Evolutionary conservation across 2,329 filamentous ascomycete genomes (phyloP).

Genomic region (Sordariomycetes sp.): DNA sequence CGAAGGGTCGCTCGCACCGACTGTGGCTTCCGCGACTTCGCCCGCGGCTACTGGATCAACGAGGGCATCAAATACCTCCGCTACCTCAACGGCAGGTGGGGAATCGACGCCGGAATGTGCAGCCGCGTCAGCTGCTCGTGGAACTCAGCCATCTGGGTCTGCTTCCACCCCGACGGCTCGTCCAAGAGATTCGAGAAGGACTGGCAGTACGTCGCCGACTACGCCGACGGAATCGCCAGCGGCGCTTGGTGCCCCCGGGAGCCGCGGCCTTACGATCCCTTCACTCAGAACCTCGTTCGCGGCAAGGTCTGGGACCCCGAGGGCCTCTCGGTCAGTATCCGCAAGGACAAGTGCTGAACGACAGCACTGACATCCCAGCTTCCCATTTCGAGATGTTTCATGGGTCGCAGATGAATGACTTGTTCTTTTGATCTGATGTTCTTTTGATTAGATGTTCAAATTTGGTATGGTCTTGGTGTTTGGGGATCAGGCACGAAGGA

Average conservation of each 20-base stretch:
- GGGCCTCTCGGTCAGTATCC: not conserved
- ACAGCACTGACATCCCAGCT: not conserved
- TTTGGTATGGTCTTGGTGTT: no score
- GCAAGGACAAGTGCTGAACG: not conserved
- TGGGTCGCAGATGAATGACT: not conserved
- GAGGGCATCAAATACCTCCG: not conserved
- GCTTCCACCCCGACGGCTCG: not conserved
- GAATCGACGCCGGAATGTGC: not conserved
- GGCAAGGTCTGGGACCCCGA: conserved; percentile 3
- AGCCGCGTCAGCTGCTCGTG: not conserved
- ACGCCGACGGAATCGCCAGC: not conserved
- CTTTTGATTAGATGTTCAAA: no score
- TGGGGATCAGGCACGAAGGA: no score
- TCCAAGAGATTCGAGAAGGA: not conserved
- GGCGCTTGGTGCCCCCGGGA: not conserved
- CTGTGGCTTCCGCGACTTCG: not conserved
- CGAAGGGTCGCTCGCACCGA: not conserved
- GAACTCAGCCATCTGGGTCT: not conserved
- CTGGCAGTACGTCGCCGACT: conserved; percentile 1
- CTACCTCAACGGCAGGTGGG: not conserved
- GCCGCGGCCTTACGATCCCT: not conserved
- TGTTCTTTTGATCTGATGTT: not conserved
- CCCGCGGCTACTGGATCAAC: not conserved
- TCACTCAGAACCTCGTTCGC: not conserved
- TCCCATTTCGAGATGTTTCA: not conserved